These are phyloP conservation scores for Lolium multiflorum DNA, from an alignment of 176 grass and related monocot genomes.

Conservation along the genomic window DNA sequence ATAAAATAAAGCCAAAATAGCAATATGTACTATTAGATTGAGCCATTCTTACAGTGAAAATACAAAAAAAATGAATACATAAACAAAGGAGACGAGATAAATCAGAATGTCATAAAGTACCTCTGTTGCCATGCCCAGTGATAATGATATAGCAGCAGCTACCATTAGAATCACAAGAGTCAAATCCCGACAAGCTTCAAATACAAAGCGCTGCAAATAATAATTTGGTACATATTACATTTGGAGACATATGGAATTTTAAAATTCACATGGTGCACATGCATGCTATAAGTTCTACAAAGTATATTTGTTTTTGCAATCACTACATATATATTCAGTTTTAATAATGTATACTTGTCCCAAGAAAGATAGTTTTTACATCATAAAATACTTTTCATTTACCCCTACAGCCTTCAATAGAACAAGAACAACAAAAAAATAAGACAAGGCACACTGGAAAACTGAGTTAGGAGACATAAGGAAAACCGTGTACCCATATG, in stretches of 20 bases:
- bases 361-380: slow-evolving; percentile 2
- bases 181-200: slow-evolving; percentile 68
- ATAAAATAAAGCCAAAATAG: slow-evolving; percentile 1
- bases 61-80: slow-evolving; percentile 24
- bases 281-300: slow-evolving; percentile 8
- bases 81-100: slow-evolving; percentile 5
- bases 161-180: slow-evolving; percentile 72
- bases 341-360: slow-evolving; percentile 7
- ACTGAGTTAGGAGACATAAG: background rate
- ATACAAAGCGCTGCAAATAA: slow-evolving; percentile 63
- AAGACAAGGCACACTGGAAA: background rate
- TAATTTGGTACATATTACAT: slow-evolving; percentile 29
- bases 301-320: background rate
- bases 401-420: background rate
- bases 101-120: slow-evolving; percentile 31
- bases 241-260: background rate
- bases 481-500: slow-evolving; percentile 21
- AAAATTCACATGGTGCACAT: background rate
- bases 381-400: background rate
- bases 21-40: background rate
- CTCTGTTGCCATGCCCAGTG: slow-evolving; percentile 71
- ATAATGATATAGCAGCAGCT: slow-evolving; percentile 65
- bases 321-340: background rate
- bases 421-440: background rate
- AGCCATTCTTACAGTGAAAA: background rate